phyloP scores from a whole-genome alignment of 495 filamentous ascomycete species.

The Xylaria longipes region DNA sequence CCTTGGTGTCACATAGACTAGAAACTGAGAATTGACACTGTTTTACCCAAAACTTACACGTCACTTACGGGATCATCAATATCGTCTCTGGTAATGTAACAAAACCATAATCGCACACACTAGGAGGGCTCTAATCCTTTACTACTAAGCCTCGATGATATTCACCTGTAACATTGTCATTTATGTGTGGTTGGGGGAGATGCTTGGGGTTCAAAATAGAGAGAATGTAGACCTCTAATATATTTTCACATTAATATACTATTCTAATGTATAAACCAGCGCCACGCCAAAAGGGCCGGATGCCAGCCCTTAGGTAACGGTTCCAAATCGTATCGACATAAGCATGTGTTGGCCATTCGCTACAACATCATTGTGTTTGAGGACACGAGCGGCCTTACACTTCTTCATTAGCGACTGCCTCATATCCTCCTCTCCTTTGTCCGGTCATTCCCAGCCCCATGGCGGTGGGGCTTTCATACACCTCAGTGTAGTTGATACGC shows the following conservation, averaged over 20 bases:
- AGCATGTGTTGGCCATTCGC: slow-evolving; percentile 3
- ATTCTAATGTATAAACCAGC: slow-evolving; percentile 16
- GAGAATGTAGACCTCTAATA: neutral
- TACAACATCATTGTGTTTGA: neutral
- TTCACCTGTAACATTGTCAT: neutral
- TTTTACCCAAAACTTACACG: neutral
- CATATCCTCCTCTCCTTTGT: slow-evolving; percentile 49
- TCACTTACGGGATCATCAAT: neutral
- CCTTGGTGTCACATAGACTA: neutral
- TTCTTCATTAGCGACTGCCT: slow-evolving; percentile 52
- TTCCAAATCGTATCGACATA: slow-evolving; percentile 19
- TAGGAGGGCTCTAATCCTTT: neutral
- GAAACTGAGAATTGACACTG: neutral
- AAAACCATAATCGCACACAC: neutral
- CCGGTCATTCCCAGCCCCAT: slow-evolving; percentile 53
- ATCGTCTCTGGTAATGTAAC: neutral
- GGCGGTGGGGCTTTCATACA: slow-evolving; percentile 83
- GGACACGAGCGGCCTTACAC: slow-evolving; percentile 31
- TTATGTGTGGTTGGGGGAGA: neutral
- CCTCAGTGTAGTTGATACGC: slow-evolving; percentile 79
- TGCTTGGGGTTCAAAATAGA: neutral
- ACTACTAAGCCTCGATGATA: neutral
- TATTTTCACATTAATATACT: slow-evolving; percentile 8
- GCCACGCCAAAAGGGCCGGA: neutral
- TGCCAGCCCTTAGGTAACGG: neutral